Conservation (phyloP, 225 moss, liverwort and hornwort genomes). For the Pleurozium schreberi region DNA sequence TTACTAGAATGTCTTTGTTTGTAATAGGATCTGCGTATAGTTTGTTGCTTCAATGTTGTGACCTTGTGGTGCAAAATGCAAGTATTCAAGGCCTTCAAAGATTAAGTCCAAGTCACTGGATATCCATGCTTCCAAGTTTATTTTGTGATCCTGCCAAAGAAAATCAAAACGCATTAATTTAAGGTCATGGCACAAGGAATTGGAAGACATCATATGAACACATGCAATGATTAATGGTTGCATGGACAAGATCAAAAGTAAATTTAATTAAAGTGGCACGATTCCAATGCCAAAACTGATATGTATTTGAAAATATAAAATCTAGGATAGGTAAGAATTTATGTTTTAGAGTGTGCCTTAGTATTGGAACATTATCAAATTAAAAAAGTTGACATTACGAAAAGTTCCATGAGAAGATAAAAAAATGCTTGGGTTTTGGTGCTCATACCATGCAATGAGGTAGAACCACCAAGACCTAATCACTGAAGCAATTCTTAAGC, state of each 20-base stretch:
- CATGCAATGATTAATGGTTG: neutral
- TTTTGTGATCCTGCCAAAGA: neutral
- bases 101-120: neutral
- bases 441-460: neutral
- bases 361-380: neutral
- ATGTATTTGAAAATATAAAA: neutral
- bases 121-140: neutral
- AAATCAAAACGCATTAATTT: neutral
- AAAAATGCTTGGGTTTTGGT: neutral
- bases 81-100: neutral
- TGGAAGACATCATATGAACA: neutral
- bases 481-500: no score
- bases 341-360: neutral
- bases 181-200: neutral
- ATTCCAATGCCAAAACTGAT: neutral
- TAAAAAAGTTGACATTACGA: neutral
- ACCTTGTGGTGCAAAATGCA: neutral
- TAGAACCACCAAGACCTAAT: no score
- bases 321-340: neutral
- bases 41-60: neutral
- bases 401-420: neutral
- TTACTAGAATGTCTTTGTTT: neutral
- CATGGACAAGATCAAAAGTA: neutral
- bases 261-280: fast-evolving
- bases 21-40: neutral